Conservation (phyloP, 1,284 basidiomycete species). For the Tylopilus sp. region DNA sequence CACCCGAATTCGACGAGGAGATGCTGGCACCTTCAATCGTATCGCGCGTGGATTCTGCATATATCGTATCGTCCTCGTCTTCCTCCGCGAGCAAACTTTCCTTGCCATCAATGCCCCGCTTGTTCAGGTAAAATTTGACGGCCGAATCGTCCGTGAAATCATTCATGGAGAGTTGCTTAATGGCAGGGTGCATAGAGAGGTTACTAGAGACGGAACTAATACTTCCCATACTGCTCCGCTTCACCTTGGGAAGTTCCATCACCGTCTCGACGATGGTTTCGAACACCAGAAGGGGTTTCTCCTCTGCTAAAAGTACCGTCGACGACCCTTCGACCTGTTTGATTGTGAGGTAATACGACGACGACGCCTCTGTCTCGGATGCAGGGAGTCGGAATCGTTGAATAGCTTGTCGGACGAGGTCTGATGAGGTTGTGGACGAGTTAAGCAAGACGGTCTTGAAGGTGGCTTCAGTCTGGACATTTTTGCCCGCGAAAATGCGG, state of each 20-base stretch:
- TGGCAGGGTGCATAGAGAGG: slow-evolving; percentile 88
- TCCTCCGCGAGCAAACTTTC: slow-evolving; percentile 29
- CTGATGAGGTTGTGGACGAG: slow-evolving; percentile 73
- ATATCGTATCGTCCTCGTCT: slow-evolving; percentile 48
- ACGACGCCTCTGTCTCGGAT: slow-evolving; percentile 49
- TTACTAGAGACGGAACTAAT: slow-evolving; percentile 90
- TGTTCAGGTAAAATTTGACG: slow-evolving; percentile 93
- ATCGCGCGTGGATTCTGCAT: slow-evolving; percentile 36
- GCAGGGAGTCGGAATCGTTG: slow-evolving; percentile 84
- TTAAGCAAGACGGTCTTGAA: slow-evolving; percentile 97
- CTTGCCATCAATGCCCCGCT: slow-evolving; percentile 39
- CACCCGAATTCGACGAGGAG: slow-evolving; percentile 41
- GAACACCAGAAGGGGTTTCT: slow-evolving; percentile 83
- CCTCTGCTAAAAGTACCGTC: slow-evolving; percentile 61
- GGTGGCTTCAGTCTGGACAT: slow-evolving; percentile 85
- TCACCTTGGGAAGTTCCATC: slow-evolving; percentile 80
- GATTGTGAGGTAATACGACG: slow-evolving; percentile 84
- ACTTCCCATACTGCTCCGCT: slow-evolving; percentile 87
- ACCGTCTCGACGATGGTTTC: slow-evolving; percentile 76
- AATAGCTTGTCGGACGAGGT: slow-evolving; percentile 86
- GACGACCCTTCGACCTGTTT: slow-evolving; percentile 87
- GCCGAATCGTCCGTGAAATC: slow-evolving; percentile 96
- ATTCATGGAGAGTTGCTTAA: slow-evolving; percentile 88
- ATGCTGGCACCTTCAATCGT: slow-evolving; percentile 35
- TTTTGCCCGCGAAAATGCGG: slow-evolving; percentile 88